Conservation (phyloP, 1,284 basidiomycete genomes). For the Boletus albobrunnescens region DNA sequence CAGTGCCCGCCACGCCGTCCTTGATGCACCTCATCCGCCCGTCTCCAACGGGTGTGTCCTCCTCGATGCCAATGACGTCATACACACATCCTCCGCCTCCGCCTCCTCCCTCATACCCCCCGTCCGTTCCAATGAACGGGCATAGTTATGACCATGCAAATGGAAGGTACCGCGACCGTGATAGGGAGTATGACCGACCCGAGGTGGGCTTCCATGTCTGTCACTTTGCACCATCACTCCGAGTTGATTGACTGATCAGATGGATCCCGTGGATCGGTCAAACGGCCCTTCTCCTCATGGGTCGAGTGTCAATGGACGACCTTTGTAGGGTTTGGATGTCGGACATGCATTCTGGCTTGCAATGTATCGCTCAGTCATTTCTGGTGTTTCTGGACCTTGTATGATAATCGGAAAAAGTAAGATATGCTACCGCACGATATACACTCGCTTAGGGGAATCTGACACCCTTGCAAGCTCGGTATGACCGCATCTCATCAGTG, state of each 20-base stretch:
- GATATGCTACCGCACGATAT: neutral
- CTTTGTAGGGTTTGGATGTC: conserved; percentile 15
- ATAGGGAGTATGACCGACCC: conserved; percentile 24
- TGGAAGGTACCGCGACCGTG: conserved; percentile 27
- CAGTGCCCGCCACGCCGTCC: conserved; percentile 31
- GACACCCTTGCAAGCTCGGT: neutral
- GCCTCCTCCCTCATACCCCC: conserved; percentile 8
- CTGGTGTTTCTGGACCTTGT: conserved; percentile 2
- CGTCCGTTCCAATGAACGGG: conserved; percentile 21
- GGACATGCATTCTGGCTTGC: neutral
- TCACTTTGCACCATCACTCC: neutral
- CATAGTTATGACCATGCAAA: conserved; percentile 25
- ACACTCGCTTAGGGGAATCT: neutral
- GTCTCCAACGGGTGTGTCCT: conserved; percentile 23
- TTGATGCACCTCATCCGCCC: conserved; percentile 31
- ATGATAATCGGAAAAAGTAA: neutral
- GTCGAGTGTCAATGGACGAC: conserved; percentile 27
- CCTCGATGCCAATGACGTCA: conserved; percentile 20
- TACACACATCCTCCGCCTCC: conserved; percentile 10
- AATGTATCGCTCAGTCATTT: neutral
- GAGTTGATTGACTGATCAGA: conserved; percentile 2
- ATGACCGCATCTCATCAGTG: neutral
- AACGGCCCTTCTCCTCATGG: conserved; percentile 22
- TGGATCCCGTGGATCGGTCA: conserved; percentile 17
- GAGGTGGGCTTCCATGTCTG: conserved; percentile 11